These are phyloP conservation scores for Gentiana dahurica DNA, from an alignment of 257 asterid species.

Conservation along the genomic window DNA sequence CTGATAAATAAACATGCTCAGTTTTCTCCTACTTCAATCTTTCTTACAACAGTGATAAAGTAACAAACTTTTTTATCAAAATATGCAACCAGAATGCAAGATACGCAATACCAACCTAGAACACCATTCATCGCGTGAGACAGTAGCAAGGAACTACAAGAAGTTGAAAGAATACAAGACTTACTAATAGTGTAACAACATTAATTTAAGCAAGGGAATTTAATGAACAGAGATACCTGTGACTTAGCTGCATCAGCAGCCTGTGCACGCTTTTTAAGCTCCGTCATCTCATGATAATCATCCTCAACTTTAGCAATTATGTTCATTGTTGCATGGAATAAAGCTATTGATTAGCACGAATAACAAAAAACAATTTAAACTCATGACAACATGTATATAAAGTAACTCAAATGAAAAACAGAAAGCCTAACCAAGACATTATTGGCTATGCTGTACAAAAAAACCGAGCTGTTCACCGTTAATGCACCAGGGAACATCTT, in stretches of 20 bases:
- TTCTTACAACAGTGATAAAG: background rate
- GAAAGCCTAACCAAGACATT: too few relatives aligned
- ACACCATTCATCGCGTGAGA: conserved; percentile 99
- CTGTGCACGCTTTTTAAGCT: conserved; percentile 79
- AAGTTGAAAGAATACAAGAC: conserved; percentile 12
- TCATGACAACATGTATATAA: too few relatives aligned
- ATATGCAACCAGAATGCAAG: background rate
- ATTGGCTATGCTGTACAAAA: too few relatives aligned
- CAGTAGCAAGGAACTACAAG: conserved; percentile 93
- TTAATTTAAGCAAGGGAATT: background rate
- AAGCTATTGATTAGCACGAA: too few relatives aligned
- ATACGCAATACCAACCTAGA: conserved; percentile 50
- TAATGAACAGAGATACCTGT: conserved; percentile 34
- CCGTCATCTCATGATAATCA: conserved; percentile 61
- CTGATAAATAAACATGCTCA: conserved; percentile 24
- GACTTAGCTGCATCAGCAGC: conserved; percentile 92
- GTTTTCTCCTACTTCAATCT: conserved; percentile 2
- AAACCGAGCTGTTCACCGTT: too few relatives aligned
- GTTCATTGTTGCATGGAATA: conserved; percentile 64
- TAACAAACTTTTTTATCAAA: conserved; percentile 2
- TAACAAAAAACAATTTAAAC: too few relatives aligned
- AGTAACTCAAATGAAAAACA: too few relatives aligned
- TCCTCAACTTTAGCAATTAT: conserved; percentile 84
- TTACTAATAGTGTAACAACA: too few relatives aligned
- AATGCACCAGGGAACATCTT: too few relatives aligned